Evolutionary conservation across 1,284 basidiomycete species (phyloP), one percentile per base, ranked within the genome.

Genomic region (Polyporus tsugae): DNA sequence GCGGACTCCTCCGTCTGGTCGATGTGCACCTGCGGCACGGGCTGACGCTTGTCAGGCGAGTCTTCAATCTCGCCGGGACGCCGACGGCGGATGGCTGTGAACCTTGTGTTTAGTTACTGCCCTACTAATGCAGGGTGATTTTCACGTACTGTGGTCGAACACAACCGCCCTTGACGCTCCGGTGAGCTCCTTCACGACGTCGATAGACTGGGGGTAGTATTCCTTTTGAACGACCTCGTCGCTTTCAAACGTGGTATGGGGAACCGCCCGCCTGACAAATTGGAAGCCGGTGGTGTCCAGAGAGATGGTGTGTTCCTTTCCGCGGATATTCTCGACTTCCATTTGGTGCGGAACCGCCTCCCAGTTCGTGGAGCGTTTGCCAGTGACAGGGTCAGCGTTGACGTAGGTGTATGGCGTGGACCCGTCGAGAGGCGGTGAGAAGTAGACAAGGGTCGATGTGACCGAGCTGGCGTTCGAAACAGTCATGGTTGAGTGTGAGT

Each of bases 101-200:
- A 22, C 46, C 22, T 11, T 10, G 4, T 10, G 39, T 7, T 39
- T 2, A 29, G 29, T 1, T 29, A 29, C 2, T 29, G 29, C 2
- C 29, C 29, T 29, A 2, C 29, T 29, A 29, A 29, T 29, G 29
- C 2, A 29, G 29, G 29, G 29, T 29, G 29, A 29, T 29, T 29
- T 29, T 29, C 29, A 81, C 87, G 75, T 67, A 89, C 88, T 91
- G 76, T 90, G 89, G 74, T 91, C 89, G 72, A 91, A 91, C 33
- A 89, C 65, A 13, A 89, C 86, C 13, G 87, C 86, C 39, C 83
- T 81, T 65, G 81, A 87, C 0, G 89, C 89, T 1, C 90, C 89
- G 0, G 89, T 90, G 7, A 88, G 70, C 72, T 86, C 78, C 80
- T 91, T 92, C 62, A 90, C 80, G 49, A 90, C 78, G 75, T 85